A percentile compares a stretch with the other conserved stretches of the same genome.
Evolutionary conservation across 139 green algal genomes (phyloP).

Genomic region (Dunaliella primolecta): DNA sequence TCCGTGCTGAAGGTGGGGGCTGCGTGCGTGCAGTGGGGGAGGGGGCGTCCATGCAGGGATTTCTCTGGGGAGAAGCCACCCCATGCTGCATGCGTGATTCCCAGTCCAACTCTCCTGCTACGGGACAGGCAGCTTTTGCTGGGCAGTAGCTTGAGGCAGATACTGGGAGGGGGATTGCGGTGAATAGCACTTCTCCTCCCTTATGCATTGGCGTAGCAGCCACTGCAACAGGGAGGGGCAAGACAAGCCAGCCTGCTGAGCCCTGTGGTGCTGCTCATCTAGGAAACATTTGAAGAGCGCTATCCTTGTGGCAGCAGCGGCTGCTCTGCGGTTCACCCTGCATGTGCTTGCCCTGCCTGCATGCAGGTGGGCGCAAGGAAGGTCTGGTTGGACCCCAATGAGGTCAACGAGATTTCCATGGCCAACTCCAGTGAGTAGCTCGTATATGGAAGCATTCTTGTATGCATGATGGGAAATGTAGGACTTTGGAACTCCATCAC

Average conservation of each 20-base stretch:
- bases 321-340: neutral
- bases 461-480: too few species aligned
- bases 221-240: neutral
- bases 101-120: neutral
- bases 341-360: neutral
- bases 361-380: constrained; percentile 49
- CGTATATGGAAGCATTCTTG: too few species aligned
- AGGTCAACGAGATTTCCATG: constrained; percentile 99
- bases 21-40: constrained; percentile 58
- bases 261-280: too few species aligned
- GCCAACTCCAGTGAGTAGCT: constrained; percentile 94
- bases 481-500: too few species aligned
- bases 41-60: neutral
- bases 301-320: neutral
- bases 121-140: neutral
- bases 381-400: constrained; percentile 99
- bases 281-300: neutral
- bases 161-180: neutral
- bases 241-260: too few species aligned
- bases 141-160: neutral
- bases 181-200: neutral
- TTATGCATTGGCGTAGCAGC: neutral
- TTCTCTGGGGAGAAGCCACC: neutral
- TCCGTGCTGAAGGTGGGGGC: constrained; percentile 86
- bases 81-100: neutral